Conservation (phyloP, 306 rosid species). For the Vigna radiata region DNA sequence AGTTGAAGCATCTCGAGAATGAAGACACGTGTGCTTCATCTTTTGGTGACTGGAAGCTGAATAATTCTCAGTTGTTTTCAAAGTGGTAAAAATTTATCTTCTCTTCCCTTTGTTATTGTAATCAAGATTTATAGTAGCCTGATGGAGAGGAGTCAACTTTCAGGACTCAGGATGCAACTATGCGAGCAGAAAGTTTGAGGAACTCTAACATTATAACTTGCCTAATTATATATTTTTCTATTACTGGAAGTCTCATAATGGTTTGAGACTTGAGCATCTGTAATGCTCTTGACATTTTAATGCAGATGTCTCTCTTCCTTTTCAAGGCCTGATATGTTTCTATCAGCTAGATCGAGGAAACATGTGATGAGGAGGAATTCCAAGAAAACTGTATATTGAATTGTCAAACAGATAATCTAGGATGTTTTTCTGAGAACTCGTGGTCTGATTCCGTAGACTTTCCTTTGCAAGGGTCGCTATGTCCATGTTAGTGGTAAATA, state of each 20-base stretch:
- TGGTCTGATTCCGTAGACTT: conserved; percentile 20
- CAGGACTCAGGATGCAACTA: not conserved
- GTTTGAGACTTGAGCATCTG: conserved; percentile 14
- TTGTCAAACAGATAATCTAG: not conserved
- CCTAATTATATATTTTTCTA: conserved; percentile 24
- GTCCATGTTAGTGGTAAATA: conserved; percentile 20
- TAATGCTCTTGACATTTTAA: conserved; percentile 19
- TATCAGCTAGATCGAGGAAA: conserved; percentile 23
- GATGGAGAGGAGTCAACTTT: conserved; percentile 36
- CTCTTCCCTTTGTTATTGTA: conserved; percentile 30
- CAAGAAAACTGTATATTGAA: conserved; percentile 15
- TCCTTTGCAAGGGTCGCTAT: not conserved
- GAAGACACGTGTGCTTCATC: not conserved
- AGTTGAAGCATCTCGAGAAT: conserved; percentile 32
- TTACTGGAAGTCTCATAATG: conserved; percentile 29
- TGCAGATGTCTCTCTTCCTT: conserved; percentile 29
- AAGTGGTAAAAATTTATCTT: conserved; percentile 31
- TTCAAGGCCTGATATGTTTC: conserved; percentile 17
- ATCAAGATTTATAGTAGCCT: conserved; percentile 34
- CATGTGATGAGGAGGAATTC: conserved; percentile 18
- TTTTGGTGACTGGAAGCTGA: conserved; percentile 18
- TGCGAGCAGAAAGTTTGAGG: conserved; percentile 1
- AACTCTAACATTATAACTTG: conserved; percentile 12
- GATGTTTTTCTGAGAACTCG: not conserved
- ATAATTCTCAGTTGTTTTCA: not conserved